phyloP scores from a whole-genome alignment of 441 rosid genomes.

The Omphalea diandra region DNA sequence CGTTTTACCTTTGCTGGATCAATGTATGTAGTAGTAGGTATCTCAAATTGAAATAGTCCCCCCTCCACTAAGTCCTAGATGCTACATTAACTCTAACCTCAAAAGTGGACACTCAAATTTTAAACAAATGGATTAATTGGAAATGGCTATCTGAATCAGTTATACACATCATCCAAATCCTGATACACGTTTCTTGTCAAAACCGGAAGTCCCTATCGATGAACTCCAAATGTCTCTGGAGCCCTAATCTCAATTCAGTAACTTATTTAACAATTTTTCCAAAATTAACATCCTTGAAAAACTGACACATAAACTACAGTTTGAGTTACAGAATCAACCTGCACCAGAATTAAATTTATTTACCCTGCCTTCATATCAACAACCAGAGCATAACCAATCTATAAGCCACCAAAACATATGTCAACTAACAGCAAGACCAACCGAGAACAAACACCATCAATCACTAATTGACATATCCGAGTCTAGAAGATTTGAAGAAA shows the following conservation, averaged over 20 bases:
- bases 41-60: not conserved
- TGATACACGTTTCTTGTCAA: not conserved
- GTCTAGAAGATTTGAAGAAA: not conserved
- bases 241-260: conserved; percentile 2
- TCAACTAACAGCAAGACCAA: conserved; percentile 3
- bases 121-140: conserved; percentile 1
- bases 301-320: not conserved
- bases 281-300: not conserved
- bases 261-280: not conserved
- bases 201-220: not conserved
- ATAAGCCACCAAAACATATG: not conserved
- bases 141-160: not conserved
- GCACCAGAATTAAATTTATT: no score
- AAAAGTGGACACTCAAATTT: not conserved
- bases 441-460: not conserved
- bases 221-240: not conserved
- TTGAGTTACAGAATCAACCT: no score
- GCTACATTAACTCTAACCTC: not conserved
- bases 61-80: not conserved
- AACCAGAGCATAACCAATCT: not conserved
- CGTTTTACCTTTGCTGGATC: not conserved
- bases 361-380: no score
- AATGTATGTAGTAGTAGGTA: not conserved
- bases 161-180: not conserved
- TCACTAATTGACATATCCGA: not conserved